These are phyloP conservation scores for Pythium grandisporangium DNA, from an alignment of 352 stramenopile species.

Conservation along the genomic window DNA sequence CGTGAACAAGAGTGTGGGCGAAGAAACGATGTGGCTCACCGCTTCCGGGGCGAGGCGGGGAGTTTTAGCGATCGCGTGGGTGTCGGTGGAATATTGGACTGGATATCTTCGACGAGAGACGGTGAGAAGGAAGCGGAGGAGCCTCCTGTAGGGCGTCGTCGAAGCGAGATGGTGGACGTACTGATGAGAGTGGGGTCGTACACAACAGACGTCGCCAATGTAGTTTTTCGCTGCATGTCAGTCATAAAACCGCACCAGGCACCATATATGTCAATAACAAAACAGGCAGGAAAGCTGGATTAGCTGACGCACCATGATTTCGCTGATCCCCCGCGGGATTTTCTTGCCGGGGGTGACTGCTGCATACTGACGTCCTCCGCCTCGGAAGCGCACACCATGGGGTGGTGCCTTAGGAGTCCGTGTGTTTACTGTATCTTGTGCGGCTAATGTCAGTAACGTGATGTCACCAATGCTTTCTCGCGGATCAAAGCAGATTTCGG, in stretches of 20 bases:
- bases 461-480: too few species aligned
- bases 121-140: too few species aligned
- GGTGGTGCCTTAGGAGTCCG: slow-evolving; percentile 37
- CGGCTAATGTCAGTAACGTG: too few species aligned
- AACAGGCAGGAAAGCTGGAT: neutral
- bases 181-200: slow-evolving; percentile 54
- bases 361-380: slow-evolving; percentile 45
- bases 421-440: too few species aligned
- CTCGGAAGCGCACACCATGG: slow-evolving; percentile 34
- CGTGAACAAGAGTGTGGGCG: too few species aligned
- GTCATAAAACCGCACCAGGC: too few species aligned
- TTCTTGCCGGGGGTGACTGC: slow-evolving; percentile 22
- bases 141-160: slow-evolving; percentile 17
- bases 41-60: too few species aligned
- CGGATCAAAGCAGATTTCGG: too few species aligned
- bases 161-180: slow-evolving; percentile 41
- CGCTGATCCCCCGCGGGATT: slow-evolving; percentile 8
- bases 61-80: too few species aligned
- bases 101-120: too few species aligned
- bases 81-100: too few species aligned
- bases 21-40: too few species aligned
- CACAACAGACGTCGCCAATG: slow-evolving; percentile 15
- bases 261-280: slow-evolving; percentile 1
- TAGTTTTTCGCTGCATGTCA: slow-evolving; percentile 26
- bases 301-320: slow-evolving; percentile 25